Conservation (phyloP, 129 eudicot species). For the Rutidosis leptorrhynchoides region DNA sequence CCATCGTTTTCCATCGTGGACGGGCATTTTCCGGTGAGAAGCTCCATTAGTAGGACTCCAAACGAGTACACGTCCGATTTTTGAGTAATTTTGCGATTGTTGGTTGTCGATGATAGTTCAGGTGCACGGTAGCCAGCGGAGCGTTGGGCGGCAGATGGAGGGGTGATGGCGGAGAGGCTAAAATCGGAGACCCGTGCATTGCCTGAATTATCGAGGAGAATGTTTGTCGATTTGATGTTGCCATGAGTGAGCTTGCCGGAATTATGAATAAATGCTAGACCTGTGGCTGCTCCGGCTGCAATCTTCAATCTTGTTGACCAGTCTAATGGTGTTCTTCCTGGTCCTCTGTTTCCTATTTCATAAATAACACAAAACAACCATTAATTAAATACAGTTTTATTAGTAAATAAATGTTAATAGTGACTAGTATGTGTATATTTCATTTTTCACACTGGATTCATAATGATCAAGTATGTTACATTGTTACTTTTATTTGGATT, state of each 20-base stretch:
- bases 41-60: conserved; percentile 74
- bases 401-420: neutral
- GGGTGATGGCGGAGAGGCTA: conserved; percentile 55
- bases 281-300: conserved; percentile 74
- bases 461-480: no score
- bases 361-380: neutral
- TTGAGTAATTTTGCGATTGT: conserved; percentile 47
- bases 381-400: neutral
- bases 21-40: conserved; percentile 83
- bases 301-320: conserved; percentile 80
- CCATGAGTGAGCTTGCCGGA: conserved; percentile 72
- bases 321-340: conserved; percentile 90
- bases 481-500: no score
- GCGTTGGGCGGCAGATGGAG: conserved; percentile 36
- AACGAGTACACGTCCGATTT: conserved; percentile 83
- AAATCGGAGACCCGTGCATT: conserved; percentile 68
- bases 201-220: conserved; percentile 63
- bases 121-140: conserved; percentile 83
- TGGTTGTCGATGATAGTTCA: conserved; percentile 33
- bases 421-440: no score
- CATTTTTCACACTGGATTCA: no score
- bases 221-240: conserved; percentile 81
- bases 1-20: conserved; percentile 43
- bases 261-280: conserved; percentile 65
- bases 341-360: conserved; percentile 81